These are phyloP conservation scores for Claviceps humidiphila DNA, from an alignment of 2,329 filamentous ascomycete genomes.

Conservation along the genomic window DNA sequence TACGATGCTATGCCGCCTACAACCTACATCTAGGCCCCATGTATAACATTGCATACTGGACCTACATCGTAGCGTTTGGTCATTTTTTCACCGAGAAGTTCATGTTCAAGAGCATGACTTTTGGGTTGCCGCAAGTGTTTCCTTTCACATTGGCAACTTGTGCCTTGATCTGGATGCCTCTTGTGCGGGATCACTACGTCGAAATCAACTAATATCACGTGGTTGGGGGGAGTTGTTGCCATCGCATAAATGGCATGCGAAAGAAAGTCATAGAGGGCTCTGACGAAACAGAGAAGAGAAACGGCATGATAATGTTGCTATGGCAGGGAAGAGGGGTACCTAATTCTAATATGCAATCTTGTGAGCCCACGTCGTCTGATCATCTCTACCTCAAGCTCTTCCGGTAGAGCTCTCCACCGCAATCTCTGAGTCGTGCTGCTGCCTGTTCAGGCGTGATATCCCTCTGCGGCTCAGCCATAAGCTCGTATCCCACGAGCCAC, in stretches of 20 bases:
- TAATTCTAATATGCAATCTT: neutral
- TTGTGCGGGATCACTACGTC: conserved; percentile 61
- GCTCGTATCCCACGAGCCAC: conserved; percentile 91
- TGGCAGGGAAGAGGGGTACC: neutral
- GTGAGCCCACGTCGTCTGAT: neutral
- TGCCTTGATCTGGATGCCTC: conserved; percentile 46
- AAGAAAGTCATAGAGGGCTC: neutral
- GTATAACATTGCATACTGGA: conserved; percentile 73
- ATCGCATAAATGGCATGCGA: neutral
- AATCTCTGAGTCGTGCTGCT: conserved; percentile 59
- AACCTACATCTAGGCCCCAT: conserved; percentile 58
- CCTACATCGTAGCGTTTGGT: conserved; percentile 61
- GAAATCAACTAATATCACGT: conserved; percentile 18
- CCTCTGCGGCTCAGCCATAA: conserved; percentile 94
- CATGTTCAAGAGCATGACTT: conserved; percentile 61
- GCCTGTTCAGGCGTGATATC: conserved; percentile 98
- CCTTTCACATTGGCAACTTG: conserved; percentile 38
- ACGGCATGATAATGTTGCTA: neutral
- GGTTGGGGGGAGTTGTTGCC: neutral
- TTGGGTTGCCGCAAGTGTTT: conserved; percentile 42
- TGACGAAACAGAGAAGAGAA: neutral
- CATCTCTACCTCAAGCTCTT: conserved; percentile 27
- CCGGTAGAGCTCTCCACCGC: conserved; percentile 74
- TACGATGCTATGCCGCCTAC: conserved; percentile 76
- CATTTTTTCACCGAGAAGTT: conserved; percentile 76